Evolutionary conservation across 2,329 filamentous ascomycete genomes (phyloP), one percentile per base, ranked within the genome.

Genomic region (Fusarium sulawesiense): DNA sequence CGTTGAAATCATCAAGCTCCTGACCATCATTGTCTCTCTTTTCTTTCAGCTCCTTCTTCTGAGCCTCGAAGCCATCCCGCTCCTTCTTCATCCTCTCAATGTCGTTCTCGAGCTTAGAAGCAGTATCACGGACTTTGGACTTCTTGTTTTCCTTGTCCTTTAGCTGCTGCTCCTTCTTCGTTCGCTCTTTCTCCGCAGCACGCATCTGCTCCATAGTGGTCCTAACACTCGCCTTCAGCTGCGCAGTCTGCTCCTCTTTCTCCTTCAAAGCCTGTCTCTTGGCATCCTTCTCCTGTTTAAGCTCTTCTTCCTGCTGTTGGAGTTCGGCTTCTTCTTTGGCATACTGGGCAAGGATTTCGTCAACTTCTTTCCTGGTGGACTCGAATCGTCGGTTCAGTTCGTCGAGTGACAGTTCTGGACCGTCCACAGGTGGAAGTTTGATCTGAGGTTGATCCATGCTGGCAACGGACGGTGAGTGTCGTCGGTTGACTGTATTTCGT

Each of bases 161-260:
- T 54, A 94, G 76, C 11, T 86, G 75, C 73, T 90, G 90, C 76
- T 98, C 93, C 76, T 93, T 92, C 76, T 94, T 93, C 1, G 88
- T 86, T 73, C 91, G 92, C 64, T 92, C 91, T 68, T 91, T 92
- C 76, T 97, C 92, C 2, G 93, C 91, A 7, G 89, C 87, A 49
- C 93, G 89, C 83, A 97, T 97, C 70, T 92, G 86, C 56, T 93
- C 89, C 78, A 97, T 93, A 8, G 94, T 89, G 47, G 88, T 89
- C 55, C 93, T 91, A 56, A 97, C 90, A 76, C 95, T 91, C 67
- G 91, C 91, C 75, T 92, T 93, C 56, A 98, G 81, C 76, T 94
- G 93, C 46, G 93, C 90, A 50, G 93, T 98, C 53, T 91, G 92
- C 75, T 97, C 93, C 70, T 98, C 95, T 78, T 97, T 97, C 76